Percentiles rank a stretch among this genome's conserved stretches.
Conservation (phyloP, 352 stramenopile species). For the Pythium chondricola region DNA sequence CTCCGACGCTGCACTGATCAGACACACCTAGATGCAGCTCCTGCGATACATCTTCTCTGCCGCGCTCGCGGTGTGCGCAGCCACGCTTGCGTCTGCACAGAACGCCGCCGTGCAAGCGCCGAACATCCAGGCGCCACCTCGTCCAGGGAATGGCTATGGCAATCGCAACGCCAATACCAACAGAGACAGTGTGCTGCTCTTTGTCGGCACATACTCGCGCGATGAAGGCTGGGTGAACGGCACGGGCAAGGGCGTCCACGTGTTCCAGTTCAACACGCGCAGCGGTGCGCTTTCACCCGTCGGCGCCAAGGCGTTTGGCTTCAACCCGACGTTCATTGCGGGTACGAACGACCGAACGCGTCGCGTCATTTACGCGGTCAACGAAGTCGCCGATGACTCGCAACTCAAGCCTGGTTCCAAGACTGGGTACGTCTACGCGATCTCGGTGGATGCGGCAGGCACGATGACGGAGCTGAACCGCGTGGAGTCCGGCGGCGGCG, state of each 20-base stretch:
- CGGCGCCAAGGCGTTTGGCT: slow-evolving; percentile 27
- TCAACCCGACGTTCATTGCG: slow-evolving; percentile 35
- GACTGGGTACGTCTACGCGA: slow-evolving; percentile 48
- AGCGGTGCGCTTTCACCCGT: slow-evolving; percentile 32
- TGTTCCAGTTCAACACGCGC: slow-evolving; percentile 40
- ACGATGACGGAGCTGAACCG: slow-evolving; percentile 44
- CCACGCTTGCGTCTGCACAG: not conserved
- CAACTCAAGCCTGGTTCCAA: slow-evolving; percentile 14
- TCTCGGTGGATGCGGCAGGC: slow-evolving; percentile 27
- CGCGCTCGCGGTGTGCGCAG: slow-evolving; percentile 12
- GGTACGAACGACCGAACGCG: slow-evolving; percentile 9
- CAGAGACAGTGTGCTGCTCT: slow-evolving; percentile 27
- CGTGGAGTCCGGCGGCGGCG: slow-evolving; percentile 36
- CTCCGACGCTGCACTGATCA: no score
- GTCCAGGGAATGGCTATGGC: not conserved
- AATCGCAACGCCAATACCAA: not conserved
- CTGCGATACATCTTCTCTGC: slow-evolving; percentile 28
- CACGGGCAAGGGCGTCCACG: slow-evolving; percentile 55
- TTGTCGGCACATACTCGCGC: slow-evolving; percentile 53
- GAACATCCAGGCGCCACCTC: not conserved
- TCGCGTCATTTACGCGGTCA: slow-evolving; percentile 44
- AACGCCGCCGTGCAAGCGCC: not conserved
- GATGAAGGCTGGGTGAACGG: slow-evolving; percentile 67
- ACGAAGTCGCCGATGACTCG: slow-evolving; percentile 38
- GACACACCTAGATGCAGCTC: no score